Conservation (phyloP, 83 land plant genomes). For the Isoetes engelmannii region DNA sequence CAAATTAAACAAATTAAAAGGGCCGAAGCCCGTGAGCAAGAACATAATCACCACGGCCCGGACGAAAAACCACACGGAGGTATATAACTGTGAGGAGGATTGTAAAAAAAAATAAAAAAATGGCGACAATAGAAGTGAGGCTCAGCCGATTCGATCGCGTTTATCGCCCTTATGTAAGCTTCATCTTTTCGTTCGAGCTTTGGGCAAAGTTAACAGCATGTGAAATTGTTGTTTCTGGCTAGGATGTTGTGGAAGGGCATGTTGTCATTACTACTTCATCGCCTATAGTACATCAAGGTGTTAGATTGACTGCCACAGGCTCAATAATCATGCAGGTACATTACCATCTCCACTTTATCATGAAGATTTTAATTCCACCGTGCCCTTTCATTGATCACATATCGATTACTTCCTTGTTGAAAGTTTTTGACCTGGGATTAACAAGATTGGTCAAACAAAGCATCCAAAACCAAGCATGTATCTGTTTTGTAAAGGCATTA, state of each 20-base stretch:
- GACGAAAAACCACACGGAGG: too few species aligned
- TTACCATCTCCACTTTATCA: not conserved
- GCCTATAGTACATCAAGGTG: constrained; percentile 41
- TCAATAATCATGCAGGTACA: constrained; percentile 49
- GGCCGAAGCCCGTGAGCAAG: too few species aligned
- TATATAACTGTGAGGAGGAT: too few species aligned
- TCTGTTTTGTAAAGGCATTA: too few species aligned
- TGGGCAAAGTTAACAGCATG: not conserved
- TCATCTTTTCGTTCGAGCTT: not conserved
- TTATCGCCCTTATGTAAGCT: constrained; percentile 23
- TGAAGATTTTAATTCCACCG: too few species aligned
- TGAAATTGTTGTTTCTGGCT: not conserved
- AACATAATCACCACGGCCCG: too few species aligned
- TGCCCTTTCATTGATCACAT: not conserved
- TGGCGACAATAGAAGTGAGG: constrained; percentile 22
- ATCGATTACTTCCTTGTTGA: not conserved
- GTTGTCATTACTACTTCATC: constrained; percentile 26
- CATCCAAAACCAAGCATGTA: too few species aligned
- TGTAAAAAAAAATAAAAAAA: not conserved
- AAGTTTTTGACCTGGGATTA: constrained; percentile 1
- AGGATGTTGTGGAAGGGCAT: constrained; percentile 45
- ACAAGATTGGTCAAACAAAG: too few species aligned
- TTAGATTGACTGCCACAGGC: constrained; percentile 39
- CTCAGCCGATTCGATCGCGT: constrained; percentile 25
- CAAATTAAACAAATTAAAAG: too few species aligned